These are phyloP conservation scores for Venturia nashicola DNA, from an alignment of 2,329 filamentous ascomycete genomes.

Conservation along the genomic window DNA sequence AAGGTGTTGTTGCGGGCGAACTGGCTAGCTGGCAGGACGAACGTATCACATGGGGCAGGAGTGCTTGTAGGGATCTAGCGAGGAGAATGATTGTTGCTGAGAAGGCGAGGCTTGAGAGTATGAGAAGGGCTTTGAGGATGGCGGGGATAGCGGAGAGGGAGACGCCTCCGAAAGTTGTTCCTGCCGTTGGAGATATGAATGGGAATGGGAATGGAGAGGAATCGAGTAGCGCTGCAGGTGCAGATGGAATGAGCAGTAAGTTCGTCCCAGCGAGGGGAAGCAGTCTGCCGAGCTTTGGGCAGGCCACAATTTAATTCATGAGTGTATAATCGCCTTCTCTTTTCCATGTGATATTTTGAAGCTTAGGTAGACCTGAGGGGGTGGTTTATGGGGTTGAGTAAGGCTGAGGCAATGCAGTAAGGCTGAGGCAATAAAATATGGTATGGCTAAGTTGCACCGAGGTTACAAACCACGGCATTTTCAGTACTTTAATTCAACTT, in stretches of 20 bases:
- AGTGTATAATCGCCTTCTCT: background rate
- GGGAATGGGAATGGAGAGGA: background rate
- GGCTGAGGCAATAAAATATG: background rate
- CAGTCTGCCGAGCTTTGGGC: background rate
- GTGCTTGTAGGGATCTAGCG: conserved; percentile 65
- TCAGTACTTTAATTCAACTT: too few relatives aligned
- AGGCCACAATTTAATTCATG: background rate
- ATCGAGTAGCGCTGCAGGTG: background rate
- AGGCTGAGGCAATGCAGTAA: background rate
- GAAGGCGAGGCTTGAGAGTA: conserved; percentile 63
- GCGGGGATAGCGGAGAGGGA: conserved; percentile 15
- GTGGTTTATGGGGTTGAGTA: background rate
- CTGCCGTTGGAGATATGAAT: background rate
- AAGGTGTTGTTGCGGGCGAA: conserved; percentile 84
- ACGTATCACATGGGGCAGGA: conserved; percentile 63
- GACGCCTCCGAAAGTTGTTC: background rate
- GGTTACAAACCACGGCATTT: background rate
- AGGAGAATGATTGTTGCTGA: conserved; percentile 70
- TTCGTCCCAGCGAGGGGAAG: background rate
- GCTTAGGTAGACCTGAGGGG: background rate
- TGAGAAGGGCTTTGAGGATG: conserved; percentile 65
- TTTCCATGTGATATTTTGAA: too few relatives aligned
- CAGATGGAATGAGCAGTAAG: background rate
- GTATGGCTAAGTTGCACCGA: background rate
- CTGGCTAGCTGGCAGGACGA: conserved; percentile 89